Evolutionary conservation across 257 asterid genomes (phyloP), one percentile per base, ranked within the genome.

Genomic region (Ajuga chamaepitys): DNA sequence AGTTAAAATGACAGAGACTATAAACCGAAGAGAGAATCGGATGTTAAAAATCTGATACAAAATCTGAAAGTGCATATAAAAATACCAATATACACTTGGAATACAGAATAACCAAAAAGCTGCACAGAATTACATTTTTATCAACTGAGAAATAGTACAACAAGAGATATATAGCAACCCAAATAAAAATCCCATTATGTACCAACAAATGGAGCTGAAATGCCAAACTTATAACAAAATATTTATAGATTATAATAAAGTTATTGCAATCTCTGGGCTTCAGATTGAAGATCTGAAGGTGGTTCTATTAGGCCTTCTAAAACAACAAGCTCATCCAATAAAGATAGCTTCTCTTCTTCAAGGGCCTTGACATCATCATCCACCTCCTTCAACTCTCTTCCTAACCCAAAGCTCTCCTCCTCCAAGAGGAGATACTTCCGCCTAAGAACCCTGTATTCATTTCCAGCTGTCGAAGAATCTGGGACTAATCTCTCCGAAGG

Each of bases 241-340:
- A n/a, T n/a, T n/a, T n/a, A n/a, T 8, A 30, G 16, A 46, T 1
- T 32, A 58, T 14, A 60, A 47, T 13, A 41, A 28, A 18, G 26
- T 64, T 57, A 81, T 32, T 64, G 65, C 58, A 72, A 74, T 45
- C 80, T 42, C 17, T 40, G 84, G 69, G 77, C 73, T 38, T 70
- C 75, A 57, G 81, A 64, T 22, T 68, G 85, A 73, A 83, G 56
- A 20, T 84, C 90, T 13, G 85, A 68, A 70, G 94, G 96, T 76
- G 94, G 96, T 76, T 87, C 87, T 58, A 87, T 62, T 17, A 93
- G 88, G 59, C 97, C 96, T 82, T 89, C 99, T 51, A 93, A 72
- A 50, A 89, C 96, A 75, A 93, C 97, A 62, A 93, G 96, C 70
- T 89, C 88, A 70, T 93, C 96, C 71, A 93, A 65, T 4, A 93